Conservation (phyloP, 2,329 filamentous ascomycete genomes). For the Apiospora aurea region DNA sequence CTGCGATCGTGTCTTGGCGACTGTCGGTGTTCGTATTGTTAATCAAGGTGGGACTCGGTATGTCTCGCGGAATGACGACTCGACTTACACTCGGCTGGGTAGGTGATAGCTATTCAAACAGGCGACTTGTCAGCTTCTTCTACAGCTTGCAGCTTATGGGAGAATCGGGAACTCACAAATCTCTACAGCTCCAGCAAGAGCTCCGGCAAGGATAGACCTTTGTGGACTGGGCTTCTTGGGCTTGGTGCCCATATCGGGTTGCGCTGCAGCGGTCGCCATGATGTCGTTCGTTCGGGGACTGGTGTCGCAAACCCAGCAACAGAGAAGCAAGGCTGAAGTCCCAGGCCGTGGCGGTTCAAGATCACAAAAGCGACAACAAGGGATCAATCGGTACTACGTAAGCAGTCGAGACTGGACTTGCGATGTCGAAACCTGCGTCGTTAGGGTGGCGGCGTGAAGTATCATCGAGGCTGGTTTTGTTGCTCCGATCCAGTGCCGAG, state of each 20-base stretch:
- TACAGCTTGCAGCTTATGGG: no score
- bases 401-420: background rate
- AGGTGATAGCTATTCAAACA: constrained; percentile 69
- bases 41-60: constrained; percentile 27
- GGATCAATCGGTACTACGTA: background rate
- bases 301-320: background rate
- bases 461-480: background rate
- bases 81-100: constrained; percentile 75
- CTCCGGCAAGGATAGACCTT: constrained; percentile 90
- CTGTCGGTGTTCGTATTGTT: constrained; percentile 48
- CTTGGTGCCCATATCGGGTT: constrained; percentile 33
- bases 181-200: constrained; percentile 92
- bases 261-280: constrained; percentile 28
- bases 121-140: background rate
- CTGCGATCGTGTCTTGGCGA: constrained; percentile 94
- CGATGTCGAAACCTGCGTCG: constrained; percentile 1
- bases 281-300: background rate
- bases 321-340: no score
- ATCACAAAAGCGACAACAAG: background rate
- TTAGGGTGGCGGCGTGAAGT: background rate
- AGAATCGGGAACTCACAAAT: constrained; percentile 68
- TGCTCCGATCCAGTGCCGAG: constrained; percentile 17
- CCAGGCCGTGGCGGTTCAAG: no score
- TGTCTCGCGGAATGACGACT: background rate
- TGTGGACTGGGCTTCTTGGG: constrained; percentile 74